Percentiles rank a stretch among this genome's conserved stretches.
Conservation (phyloP, 345 rosid genomes). For the Eutrema yunnanense region DNA sequence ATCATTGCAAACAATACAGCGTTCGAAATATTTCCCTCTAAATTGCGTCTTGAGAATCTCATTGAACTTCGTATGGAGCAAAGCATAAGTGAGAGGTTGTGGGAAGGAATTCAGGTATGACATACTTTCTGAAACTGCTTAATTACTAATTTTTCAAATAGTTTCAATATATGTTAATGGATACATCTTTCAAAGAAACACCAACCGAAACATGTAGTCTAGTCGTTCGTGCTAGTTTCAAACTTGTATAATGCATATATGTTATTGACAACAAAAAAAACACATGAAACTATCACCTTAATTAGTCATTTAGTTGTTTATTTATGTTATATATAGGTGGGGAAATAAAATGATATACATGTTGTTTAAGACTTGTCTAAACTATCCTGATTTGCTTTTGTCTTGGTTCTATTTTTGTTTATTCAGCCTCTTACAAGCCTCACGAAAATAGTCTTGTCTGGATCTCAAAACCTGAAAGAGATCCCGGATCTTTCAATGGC, state of each 20-base stretch:
- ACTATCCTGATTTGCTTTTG: background rate
- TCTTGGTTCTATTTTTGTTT: background rate
- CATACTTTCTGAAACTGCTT: background rate
- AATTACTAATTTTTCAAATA: background rate
- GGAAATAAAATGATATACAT: background rate
- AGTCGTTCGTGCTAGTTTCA: no score
- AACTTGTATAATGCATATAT: no score
- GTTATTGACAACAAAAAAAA: no score
- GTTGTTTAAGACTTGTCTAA: background rate
- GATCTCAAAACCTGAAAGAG: slow-evolving; percentile 4
- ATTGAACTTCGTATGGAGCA: slow-evolving; percentile 19
- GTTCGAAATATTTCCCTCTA: background rate
- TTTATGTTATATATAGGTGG: no score
- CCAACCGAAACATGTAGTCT: no score
- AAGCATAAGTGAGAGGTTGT: background rate
- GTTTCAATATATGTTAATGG: no score
- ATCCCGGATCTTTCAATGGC: slow-evolving; percentile 14
- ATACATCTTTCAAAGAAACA: no score
- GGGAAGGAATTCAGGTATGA: slow-evolving; percentile 18
- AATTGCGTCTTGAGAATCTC: background rate
- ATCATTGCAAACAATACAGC: background rate
- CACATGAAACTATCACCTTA: no score
- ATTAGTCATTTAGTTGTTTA: no score
- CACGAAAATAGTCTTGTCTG: background rate
- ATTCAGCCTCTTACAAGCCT: slow-evolving; percentile 13